Base-by-base conservation (phyloP, 1,139 yeast genomes). In the Suhomyces wounanorum region DNA sequence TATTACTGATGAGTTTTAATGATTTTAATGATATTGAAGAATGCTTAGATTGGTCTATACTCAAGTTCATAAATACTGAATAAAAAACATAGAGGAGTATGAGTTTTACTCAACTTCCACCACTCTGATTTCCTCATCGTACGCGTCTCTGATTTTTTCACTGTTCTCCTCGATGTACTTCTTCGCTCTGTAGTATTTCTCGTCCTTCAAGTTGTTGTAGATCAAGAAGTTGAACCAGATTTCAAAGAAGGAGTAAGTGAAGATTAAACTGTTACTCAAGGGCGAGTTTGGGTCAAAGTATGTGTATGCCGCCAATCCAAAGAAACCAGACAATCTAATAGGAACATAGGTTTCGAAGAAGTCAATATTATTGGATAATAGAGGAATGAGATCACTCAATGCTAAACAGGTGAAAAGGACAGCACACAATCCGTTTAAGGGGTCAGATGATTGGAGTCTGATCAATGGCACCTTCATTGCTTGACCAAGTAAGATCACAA, bases 321-420 rank as follows among this genome's bases (percentile, higher is more conserved):
- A 89, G 62, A 77, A 84, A 5, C 77, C 57, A 10, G 79, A 57
- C 50, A 90, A 70, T 61, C 97, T 79, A 10, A 81, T 59, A 8
- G 96, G 96, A 3, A 89, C 85, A 14, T 85, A 66, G 7, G 85
- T 74, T 60, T 86, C 89, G 61, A 89, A 87, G 65, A 81, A 84
- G 14, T 68, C 68, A 26, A 69, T 52, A 55, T 86, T 86, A 39
- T 76, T 78, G 30, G 84, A 86, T 44, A 83, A 50, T 35, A 84
- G 64, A 8, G 90, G 88, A 14, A 84, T 70, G 51, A 85, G 62
- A 62, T 87, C 95, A 26, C 73, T 61, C 4, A 84, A 14, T 0
- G 83, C 82, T 41, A 75, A 57, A 1, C 78, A 56, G 0, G 69
- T 66, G 38, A 85, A 66, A 4, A 81, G 58, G 7, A 83, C 51